These are phyloP conservation scores for Sporisorium iseilematis-ciliati DNA, from an alignment of 1,284 basidiomycete species.

Conservation along the genomic window DNA sequence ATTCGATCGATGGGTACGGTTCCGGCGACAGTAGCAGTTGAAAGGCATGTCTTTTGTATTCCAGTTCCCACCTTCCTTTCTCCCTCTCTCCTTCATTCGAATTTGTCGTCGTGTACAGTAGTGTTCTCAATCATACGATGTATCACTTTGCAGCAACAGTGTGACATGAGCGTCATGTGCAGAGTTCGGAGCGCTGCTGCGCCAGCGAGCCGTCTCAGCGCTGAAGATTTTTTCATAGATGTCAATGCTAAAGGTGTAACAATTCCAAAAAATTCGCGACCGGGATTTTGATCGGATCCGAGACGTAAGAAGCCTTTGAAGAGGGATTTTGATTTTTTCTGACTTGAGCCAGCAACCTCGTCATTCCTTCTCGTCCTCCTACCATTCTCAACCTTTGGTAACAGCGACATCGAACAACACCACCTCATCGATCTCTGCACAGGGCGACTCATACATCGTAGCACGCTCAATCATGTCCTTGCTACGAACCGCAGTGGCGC, in stretches of 20 bases:
- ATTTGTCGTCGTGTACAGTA: not conserved
- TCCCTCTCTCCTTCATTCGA: not conserved
- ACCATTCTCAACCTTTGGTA: slow-evolving; percentile 3
- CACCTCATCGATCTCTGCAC: not conserved
- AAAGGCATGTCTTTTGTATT: not conserved
- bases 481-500: slow-evolving; percentile 24
- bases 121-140: not conserved
- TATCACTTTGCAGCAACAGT: not conserved
- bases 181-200: not conserved
- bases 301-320: slow-evolving; percentile 4
- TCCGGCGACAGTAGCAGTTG: slow-evolving; percentile 8
- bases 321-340: slow-evolving; percentile 9
- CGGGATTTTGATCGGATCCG: slow-evolving; percentile 4
- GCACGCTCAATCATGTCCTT: slow-evolving; percentile 11
- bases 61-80: too few relatives aligned
- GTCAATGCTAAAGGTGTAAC: slow-evolving; percentile 1
- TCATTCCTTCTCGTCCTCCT: not conserved
- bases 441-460: not conserved
- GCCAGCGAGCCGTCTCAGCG: not conserved
- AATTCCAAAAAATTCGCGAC: not conserved
- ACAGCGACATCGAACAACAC: not conserved
- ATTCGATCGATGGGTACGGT: slow-evolving; percentile 5
- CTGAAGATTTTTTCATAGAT: not conserved
- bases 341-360: not conserved
- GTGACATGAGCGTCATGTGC: not conserved